Evolutionary conservation across 257 asterid species (phyloP), one percentile per base, ranked within the genome.

Genomic region (Lycium ferocissimum): DNA sequence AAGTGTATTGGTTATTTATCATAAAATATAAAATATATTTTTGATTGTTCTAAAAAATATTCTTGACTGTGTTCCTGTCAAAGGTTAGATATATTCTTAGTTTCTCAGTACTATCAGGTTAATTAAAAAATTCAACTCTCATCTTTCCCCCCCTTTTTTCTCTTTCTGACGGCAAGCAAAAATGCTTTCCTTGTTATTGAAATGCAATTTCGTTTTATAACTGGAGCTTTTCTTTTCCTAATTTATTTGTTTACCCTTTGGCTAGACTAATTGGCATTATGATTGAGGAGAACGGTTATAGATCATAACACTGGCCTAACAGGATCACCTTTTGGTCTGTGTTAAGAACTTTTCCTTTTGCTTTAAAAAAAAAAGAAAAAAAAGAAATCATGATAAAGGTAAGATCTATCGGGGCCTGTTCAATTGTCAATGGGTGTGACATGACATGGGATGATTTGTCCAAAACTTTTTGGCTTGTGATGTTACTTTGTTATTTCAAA

Each of bases 401-500:
- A 75, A 2, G 20, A 75, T 75, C 81, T 5, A 47, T 49, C n/a
- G n/a, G 61, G 22, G 37, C 56, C 80, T 45, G 61, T 20, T 49
- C n/a, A 11, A 12, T 20, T 14, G 20, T 20, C 59, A 53, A 49
- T 20, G 40, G 58, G 59, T 15, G 20, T 47, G 80, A 22, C 57
- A 73, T 47, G 12, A 33, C n/a, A 47, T 73, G 38, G n/a, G 13
- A 73, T 73, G 40, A 73, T 73, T 9, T 73, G 38, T 73, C 59
- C 40, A n/a, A 20, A 45, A 45, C 40, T 22, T 73, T 38, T 12
- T 49, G 61, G 40, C 4, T 20, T 75, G 43, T 75, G 43, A 75
- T 33, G 17, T 51, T 49, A 75, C 65, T 53, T 53, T 76, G 47
- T 78, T 26, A 78, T 78, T 78, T 15, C 65, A 37, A 78, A 26